Percentiles rank a stretch among this genome's conserved stretches.
These are phyloP conservation scores for Parastagonospora nodorum DNA, from an alignment of 2,329 filamentous ascomycete species.

Conservation along the genomic window DNA sequence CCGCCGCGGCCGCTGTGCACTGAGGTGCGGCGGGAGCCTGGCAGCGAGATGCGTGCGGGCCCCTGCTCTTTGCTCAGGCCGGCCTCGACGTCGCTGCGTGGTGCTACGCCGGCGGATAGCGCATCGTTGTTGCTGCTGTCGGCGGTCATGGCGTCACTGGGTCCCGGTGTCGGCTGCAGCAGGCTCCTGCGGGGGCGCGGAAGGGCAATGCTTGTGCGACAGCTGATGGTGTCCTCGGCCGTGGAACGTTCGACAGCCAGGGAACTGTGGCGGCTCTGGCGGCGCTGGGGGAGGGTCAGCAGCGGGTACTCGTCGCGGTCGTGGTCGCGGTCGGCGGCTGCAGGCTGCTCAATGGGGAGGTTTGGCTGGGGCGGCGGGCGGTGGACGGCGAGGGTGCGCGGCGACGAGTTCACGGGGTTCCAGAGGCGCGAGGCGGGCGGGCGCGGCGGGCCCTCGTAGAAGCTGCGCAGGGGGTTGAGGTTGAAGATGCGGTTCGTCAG, in stretches of 20 bases:
- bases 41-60: slow-evolving; percentile 31
- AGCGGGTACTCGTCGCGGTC: slow-evolving; percentile 60
- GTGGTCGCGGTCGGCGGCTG: slow-evolving; percentile 51
- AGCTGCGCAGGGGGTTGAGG: slow-evolving; percentile 34
- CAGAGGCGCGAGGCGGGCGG: slow-evolving; percentile 59
- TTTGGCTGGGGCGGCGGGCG: slow-evolving; percentile 54
- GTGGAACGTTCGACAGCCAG: slow-evolving; percentile 46
- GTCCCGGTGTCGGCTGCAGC: slow-evolving; percentile 30
- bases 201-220: slow-evolving; percentile 58
- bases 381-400: slow-evolving; percentile 50
- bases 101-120: slow-evolving; percentile 16
- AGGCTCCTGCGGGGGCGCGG: slow-evolving; percentile 47
- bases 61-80: slow-evolving; percentile 17
- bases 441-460: slow-evolving; percentile 35
- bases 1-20: slow-evolving; percentile 51
- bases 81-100: slow-evolving; percentile 32
- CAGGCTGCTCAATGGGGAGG: slow-evolving; percentile 48
- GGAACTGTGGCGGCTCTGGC: slow-evolving; percentile 57
- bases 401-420: slow-evolving; percentile 66
- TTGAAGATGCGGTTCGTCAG: slow-evolving; percentile 50
- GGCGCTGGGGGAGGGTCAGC: slow-evolving; percentile 62
- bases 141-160: slow-evolving; percentile 26
- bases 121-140: slow-evolving; percentile 12
- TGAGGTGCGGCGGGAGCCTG: slow-evolving; percentile 33
- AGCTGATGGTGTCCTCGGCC: slow-evolving; percentile 45